phyloP scores from a whole-genome alignment of 306 rosid genomes.

The Cicer yamashitae region DNA sequence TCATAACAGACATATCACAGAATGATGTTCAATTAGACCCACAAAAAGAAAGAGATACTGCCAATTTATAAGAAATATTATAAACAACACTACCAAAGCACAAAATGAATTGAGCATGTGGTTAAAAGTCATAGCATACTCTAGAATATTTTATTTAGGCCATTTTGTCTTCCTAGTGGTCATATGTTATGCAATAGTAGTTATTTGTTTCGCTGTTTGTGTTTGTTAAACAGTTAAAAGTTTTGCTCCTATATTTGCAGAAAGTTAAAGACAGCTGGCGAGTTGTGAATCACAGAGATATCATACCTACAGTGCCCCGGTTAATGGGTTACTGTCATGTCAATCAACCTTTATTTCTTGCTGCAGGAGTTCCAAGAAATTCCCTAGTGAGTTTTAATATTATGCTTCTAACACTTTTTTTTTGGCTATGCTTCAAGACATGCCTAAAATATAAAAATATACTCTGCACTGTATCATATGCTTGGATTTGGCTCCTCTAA shows the following conservation, averaged over 20 bases:
- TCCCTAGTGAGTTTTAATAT: conserved; percentile 66
- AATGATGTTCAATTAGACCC: background rate
- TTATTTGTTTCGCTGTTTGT: conserved; percentile 22
- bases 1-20: background rate
- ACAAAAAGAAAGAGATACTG: background rate
- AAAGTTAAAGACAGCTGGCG: conserved; percentile 98
- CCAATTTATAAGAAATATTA: background rate
- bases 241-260: conserved; percentile 59
- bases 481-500: too few relatives aligned
- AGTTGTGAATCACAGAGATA: conserved; percentile 96
- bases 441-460: background rate
- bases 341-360: conserved; percentile 87
- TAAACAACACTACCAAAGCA: conserved; percentile 10
- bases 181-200: background rate
- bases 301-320: conserved; percentile 93
- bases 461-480: conserved; percentile 6
- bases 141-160: conserved; percentile 11
- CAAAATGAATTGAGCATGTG: conserved; percentile 8
- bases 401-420: conserved; percentile 6
- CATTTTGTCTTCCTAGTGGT: conserved; percentile 17
- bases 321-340: conserved; percentile 99
- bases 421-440: background rate
- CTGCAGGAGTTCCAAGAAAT: conserved; percentile 68
- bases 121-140: conserved; percentile 3
- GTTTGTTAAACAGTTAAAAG: conserved; percentile 43